Conservation (phyloP, 768 basidiomycete genomes). For the Tricholoma flavovirens region DNA sequence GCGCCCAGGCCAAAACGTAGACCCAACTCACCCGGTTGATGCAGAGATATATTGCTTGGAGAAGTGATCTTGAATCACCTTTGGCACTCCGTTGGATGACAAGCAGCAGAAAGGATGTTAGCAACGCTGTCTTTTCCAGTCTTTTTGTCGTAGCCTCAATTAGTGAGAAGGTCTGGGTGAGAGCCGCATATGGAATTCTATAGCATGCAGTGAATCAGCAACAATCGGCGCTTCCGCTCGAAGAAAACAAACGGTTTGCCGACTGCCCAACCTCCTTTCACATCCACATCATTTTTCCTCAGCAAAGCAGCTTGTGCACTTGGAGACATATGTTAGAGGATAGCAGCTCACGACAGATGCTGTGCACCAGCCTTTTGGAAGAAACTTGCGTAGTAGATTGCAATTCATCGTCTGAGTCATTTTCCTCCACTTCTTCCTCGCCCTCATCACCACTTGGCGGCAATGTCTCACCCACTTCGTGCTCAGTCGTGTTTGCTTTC, state of each 20-base stretch:
- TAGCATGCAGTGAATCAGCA: neutral
- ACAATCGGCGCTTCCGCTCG: neutral
- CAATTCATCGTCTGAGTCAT: constrained; percentile 25
- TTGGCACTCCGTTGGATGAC: constrained; percentile 83
- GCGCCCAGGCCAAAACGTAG: neutral
- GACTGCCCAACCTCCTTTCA: constrained; percentile 76
- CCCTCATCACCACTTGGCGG: constrained; percentile 23
- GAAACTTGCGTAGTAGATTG: constrained; percentile 36
- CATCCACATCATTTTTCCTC: constrained; percentile 62
- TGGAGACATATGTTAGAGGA: neutral
- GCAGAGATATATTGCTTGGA: constrained; percentile 91
- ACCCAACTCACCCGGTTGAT: constrained; percentile 76
- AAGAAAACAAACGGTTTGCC: constrained; percentile 66
- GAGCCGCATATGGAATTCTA: constrained; percentile 92
- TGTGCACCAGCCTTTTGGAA: constrained; percentile 54
- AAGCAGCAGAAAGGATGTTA: constrained; percentile 84
- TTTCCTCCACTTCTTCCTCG: constrained; percentile 29
- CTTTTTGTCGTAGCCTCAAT: constrained; percentile 97
- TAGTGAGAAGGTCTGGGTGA: constrained; percentile 79
- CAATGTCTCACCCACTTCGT: constrained; percentile 20
- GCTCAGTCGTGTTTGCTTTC: constrained; percentile 4
- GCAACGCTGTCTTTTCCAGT: constrained; percentile 82
- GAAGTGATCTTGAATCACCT: constrained; percentile 66
- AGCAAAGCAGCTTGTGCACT: constrained; percentile 69
- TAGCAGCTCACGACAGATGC: neutral